Evolutionary conservation across 345 rosid species (phyloP), one percentile per base, ranked within the genome.

Genomic region (Moricandia moricandioides): DNA sequence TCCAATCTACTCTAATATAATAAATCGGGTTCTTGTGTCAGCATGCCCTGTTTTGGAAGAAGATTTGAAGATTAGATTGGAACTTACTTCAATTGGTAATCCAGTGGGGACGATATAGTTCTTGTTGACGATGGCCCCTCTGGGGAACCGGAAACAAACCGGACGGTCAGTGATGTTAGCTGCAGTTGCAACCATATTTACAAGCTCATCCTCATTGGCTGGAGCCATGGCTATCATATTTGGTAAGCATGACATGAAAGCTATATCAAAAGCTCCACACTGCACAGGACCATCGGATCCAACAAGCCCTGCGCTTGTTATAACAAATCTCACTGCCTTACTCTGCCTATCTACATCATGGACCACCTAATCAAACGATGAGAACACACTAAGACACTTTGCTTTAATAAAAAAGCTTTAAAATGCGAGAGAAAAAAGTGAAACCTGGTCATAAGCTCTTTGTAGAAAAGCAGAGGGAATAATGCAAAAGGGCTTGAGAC

Each of bases 211-310:
- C 82, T 91, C 98, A 31, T 91, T 81, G 1, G 97, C 86, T 65
- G 98, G 96, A 33, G 98, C 98, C 98, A 93, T 91, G 67, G 91
- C 89, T 74, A 93, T 84, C 98, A 94, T 94, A 83, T 87, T 94
- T 67, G 98, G 98, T 83, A 94, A 85, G 49, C 89, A 94, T 73
- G 98, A 88, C 97, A 94, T 91, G 78, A 87, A 93, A 45, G 97
- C 85, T 77, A 94, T 86, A 74, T 94, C 98, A 35, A 89, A 94
- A 70, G 96, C 88, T 37, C 98, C 98, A 74, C 88, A 88, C 60
- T 88, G 90, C 62, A 81, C 73, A 3, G 98, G 91, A 67, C 98
- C 98, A 81, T 88, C 93, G 2, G 91, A 85, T 61, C 98, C 97
- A 52, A 89, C 98, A 77, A 93, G 75, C 49, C 98, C 98, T 9